A percentile compares a stretch with the other conserved stretches of the same genome.
phyloP scores from a whole-genome alignment of 2,329 filamentous ascomycete genomes.

The Grosmannia serpens region DNA sequence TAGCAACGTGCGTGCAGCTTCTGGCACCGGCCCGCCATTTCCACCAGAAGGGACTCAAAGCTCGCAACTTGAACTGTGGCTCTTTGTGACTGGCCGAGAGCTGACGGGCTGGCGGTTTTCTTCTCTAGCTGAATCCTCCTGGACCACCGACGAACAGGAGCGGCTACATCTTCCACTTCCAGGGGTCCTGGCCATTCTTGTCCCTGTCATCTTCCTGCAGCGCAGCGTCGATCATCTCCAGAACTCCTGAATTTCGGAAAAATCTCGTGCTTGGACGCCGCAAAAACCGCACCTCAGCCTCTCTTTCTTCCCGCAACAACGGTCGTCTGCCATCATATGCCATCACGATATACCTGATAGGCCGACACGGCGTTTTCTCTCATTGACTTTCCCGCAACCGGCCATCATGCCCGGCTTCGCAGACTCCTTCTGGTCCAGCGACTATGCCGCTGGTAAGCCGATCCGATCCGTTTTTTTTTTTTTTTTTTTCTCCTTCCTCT shows the following conservation, averaged over 20 bases:
- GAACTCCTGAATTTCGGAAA: not conserved
- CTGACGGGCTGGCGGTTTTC: not conserved
- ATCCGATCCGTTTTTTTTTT: too few relatives aligned
- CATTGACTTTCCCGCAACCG: not conserved
- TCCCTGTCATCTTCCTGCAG: not conserved
- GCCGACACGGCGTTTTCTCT: not conserved
- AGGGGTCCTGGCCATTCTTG: not conserved
- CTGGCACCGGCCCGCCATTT: not conserved
- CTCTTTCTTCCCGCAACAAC: not conserved
- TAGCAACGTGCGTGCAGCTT: not conserved
- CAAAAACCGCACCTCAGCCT: not conserved
- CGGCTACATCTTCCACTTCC: not conserved
- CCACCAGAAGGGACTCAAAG: not conserved
- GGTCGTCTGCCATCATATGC: not conserved
- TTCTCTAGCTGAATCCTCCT: not conserved
- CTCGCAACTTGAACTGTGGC: conserved; percentile 1
- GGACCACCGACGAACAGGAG: not conserved
- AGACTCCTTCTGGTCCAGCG: conserved; percentile 94
- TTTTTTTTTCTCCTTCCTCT: too few relatives aligned
- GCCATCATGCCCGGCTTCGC: conserved; percentile 74
- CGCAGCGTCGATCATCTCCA: not conserved
- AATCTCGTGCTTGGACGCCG: too few relatives aligned
- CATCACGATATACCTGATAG: not conserved
- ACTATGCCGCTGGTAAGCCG: conserved; percentile 76
- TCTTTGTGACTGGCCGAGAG: not conserved